These are phyloP conservation scores for Triglochin maritima DNA, from an alignment of 106 monocot genomes.

Conservation along the genomic window DNA sequence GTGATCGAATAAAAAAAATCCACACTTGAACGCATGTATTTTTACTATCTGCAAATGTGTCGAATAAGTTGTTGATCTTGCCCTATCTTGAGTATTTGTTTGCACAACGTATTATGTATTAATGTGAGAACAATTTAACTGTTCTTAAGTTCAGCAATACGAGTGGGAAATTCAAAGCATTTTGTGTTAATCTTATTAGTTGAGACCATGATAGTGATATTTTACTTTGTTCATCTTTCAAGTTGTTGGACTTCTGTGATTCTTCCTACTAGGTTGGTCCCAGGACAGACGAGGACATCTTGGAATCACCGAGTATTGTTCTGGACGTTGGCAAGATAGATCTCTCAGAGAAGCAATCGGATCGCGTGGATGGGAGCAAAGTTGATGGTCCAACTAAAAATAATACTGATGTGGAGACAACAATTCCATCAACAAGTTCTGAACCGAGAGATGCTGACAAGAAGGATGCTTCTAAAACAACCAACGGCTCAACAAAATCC, in stretches of 20 bases:
- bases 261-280: conserved; percentile 38
- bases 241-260: background rate
- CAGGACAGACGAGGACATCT: conserved; percentile 20
- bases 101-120: too few relatives aligned
- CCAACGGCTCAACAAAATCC: conserved; percentile 9
- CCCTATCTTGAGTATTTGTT: too few relatives aligned
- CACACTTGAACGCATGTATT: too few relatives aligned
- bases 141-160: too few relatives aligned
- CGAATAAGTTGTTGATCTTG: too few relatives aligned
- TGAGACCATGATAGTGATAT: too few relatives aligned
- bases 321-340: conserved; percentile 23
- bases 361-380: conserved; percentile 6
- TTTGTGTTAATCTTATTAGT: too few relatives aligned
- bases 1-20: too few relatives aligned
- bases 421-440: background rate
- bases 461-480: conserved; percentile 5
- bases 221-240: too few relatives aligned
- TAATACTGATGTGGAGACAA: background rate
- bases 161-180: too few relatives aligned
- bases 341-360: conserved; percentile 23
- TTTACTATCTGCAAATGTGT: too few relatives aligned
- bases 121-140: too few relatives aligned
- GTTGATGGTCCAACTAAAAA: conserved; percentile 4
- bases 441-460: conserved; percentile 2
- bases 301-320: conserved; percentile 48